These are phyloP conservation scores for Scenedesmus sp. DNA, from an alignment of 163 green algal genomes.

Conservation along the genomic window DNA sequence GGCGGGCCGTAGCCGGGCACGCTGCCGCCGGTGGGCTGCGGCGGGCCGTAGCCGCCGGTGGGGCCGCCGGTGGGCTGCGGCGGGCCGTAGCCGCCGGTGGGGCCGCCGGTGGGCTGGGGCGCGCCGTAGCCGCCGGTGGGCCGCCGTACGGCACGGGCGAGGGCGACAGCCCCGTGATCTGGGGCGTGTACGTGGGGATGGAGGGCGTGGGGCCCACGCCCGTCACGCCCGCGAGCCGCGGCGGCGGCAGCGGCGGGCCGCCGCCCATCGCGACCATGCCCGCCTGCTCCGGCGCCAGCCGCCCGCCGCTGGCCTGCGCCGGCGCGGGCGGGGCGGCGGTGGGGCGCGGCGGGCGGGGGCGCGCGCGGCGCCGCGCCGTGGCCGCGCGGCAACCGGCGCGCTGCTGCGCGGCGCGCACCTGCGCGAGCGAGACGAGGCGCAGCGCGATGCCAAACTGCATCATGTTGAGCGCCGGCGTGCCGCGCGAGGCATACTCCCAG, in stretches of 20 bases:
- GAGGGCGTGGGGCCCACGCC: slow-evolving; percentile 12
- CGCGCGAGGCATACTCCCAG: slow-evolving; percentile 84
- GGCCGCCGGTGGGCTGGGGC: slow-evolving; percentile 46
- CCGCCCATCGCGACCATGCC: slow-evolving; percentile 75
- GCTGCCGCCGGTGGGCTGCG: slow-evolving; percentile 49
- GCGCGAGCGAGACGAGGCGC: slow-evolving; percentile 83
- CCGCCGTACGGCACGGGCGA: too few relatives aligned
- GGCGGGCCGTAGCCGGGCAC: too few relatives aligned
- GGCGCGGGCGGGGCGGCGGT: neutral
- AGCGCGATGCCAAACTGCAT: slow-evolving; percentile 83
- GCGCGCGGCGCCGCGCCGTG: too few relatives aligned
- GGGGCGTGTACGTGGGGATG: slow-evolving; percentile 37
- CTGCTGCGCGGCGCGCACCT: slow-evolving; percentile 58
- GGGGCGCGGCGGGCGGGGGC: too few relatives aligned
- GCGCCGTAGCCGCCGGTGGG: slow-evolving; percentile 10
- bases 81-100: neutral
- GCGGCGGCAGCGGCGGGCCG: slow-evolving; percentile 70
- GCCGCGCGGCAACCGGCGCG: too few relatives aligned
- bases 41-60: slow-evolving; percentile 9
- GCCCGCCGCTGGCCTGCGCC: slow-evolving; percentile 63
- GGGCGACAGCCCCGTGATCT: neutral
- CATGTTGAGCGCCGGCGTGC: slow-evolving; percentile 70
- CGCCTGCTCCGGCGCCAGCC: slow-evolving; percentile 69
- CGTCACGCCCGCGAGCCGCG: slow-evolving; percentile 71
- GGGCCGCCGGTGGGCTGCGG: too few relatives aligned